Evolutionary conservation across 306 rosid genomes (phyloP), one percentile per base, ranked within the genome.

Genomic region (Trifolium repens): DNA sequence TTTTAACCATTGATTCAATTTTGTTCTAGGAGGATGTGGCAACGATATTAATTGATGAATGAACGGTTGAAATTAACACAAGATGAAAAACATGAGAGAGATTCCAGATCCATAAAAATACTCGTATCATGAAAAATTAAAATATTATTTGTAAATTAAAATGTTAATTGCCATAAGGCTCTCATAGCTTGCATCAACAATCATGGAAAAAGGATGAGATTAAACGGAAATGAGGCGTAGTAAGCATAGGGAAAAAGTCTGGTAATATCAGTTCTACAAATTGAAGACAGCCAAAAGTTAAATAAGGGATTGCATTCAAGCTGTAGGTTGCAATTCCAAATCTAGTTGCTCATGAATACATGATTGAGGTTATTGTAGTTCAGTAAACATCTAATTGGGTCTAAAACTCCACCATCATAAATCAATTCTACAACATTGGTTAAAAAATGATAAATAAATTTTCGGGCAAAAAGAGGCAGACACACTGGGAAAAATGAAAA

Each of bases 401-500:
- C 37, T 40, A 66, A 66, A 80, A 59, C 32, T 73, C 73, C 71
- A 57, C 50, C 80, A 50, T 78, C 63, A 73, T 35, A 71, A 78
- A 58, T 81, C 61, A 73, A 72, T 78, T 74, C 74, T 74, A 71
- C 74, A 79, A 73, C 42, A 71, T 44, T 52, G 76, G 77, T 46
- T 66, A 71, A 79, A 76, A 75, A 77, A 16, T 49, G 27, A 70
- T 27, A 4, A 39, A 75, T 53, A 58, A 78, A 46, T 30, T 66
- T 44, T 64, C 68, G 64, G 62, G 59, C 17, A 64, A 78, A 42
- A 69, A 44, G 24, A 63, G 26, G 82, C 67, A 2, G 24, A 61
- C 58, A 44, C 59, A 75, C 35, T 0, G 71, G 19, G 47, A 47
- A 50, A 79, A 73, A 72, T 62, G 63, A 49, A 49, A 60, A 72